Conservation (phyloP, 306 rosid genomes). For the Rosa lucieae region DNA sequence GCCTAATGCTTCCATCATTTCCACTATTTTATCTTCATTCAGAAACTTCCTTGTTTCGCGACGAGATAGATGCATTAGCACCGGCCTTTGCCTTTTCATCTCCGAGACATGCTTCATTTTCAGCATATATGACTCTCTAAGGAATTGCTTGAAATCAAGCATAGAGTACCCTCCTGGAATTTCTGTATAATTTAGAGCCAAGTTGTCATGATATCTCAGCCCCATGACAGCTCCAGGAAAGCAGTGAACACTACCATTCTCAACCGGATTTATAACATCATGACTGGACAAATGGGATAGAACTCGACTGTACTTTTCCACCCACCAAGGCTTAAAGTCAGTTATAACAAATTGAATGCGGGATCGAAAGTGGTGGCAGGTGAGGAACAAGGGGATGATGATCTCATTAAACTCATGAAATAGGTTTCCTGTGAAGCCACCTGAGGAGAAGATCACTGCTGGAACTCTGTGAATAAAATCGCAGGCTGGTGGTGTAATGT, state of each 20-base stretch:
- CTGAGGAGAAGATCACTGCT: slow-evolving; percentile 32
- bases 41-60: slow-evolving; percentile 25
- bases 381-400: slow-evolving; percentile 42
- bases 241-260: slow-evolving; percentile 28
- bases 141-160: slow-evolving; percentile 34
- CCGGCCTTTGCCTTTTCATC: slow-evolving; percentile 6
- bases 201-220: slow-evolving; percentile 28
- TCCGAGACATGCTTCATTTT: slow-evolving; percentile 8
- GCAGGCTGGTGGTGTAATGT: slow-evolving; percentile 25
- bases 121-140: slow-evolving; percentile 27
- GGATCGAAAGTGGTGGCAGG: slow-evolving; percentile 24
- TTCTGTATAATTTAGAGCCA: slow-evolving; percentile 31
- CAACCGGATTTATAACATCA: slow-evolving; percentile 26
- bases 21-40: slow-evolving; percentile 34
- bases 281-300: slow-evolving; percentile 27
- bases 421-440: slow-evolving; percentile 38
- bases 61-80: slow-evolving; percentile 33
- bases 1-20: slow-evolving; percentile 32
- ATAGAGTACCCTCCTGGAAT: slow-evolving; percentile 37
- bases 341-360: slow-evolving; percentile 27
- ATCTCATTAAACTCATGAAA: slow-evolving; percentile 39
- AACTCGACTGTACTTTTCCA: slow-evolving; percentile 29
- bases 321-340: slow-evolving; percentile 36
- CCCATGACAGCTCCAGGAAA: slow-evolving; percentile 37
- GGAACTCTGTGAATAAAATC: slow-evolving; percentile 28